Evolutionary conservation across 1,284 basidiomycete species (phyloP), one percentile per base, ranked within the genome.

Genomic region (Serendipita sp.): DNA sequence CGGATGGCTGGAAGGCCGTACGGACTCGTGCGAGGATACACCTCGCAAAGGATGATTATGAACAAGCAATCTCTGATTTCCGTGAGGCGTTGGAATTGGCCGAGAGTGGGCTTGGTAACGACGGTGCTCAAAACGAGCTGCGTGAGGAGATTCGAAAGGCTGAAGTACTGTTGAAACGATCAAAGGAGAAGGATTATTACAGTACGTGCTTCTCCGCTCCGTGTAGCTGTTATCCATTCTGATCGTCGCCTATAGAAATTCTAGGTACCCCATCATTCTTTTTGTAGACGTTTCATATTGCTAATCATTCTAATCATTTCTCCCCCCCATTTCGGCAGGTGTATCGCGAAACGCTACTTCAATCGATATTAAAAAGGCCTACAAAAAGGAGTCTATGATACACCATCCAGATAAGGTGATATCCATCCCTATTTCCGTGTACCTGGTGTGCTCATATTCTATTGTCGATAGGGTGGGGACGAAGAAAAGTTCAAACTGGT

Each of bases 131-230:
- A 5, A 77, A 75, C 0, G 91, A 93, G 67, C 78, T 82, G 35
- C 78, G 82, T 15, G 69, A 71, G 1, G 91, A 94, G 70, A 75
- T 89, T 45, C 83, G 80, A 72, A 87, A 89, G 71, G 88, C 88
- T 0, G 87, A 91, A 72, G 79, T 80, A 3, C 83, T 80, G 62
- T 75, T 91, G 65, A 91, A 91, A 77, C 75, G 85, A 67, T 88
- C 86, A 73, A 91, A 91, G 76, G 84, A 85, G 60, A 91, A 91
- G 73, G 89, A 91, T 68, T 88, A 89, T 70, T 89, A 88, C 73
- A 89, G 67, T 63, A 13, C 8, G n/a, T 53, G 49, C 49, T 53
- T 53, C 29, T 53, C 10, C 49, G 12, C 49, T 13, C 22, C 49
- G 15, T 26, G 12, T 22, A 22, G 17, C 17, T 22, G 17, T 22